Base-by-base conservation (phyloP, 305 asterid genomes). In the Fraxinus sp. region DNA sequence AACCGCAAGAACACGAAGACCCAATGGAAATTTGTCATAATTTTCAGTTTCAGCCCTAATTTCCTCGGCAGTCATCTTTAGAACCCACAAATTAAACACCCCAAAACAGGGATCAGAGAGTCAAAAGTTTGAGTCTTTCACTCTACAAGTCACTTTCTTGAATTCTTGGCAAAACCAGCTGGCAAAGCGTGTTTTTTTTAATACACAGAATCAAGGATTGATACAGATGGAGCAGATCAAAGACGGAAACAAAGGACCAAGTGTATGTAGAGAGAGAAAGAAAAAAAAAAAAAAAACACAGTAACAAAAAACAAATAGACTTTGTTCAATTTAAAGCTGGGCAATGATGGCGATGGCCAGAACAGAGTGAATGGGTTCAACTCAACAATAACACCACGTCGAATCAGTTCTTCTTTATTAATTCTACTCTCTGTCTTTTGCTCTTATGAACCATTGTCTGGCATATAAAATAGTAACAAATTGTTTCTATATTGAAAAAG, bases 1-100 rank as follows among this genome's bases (percentile, higher is more conserved):
- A 77, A 92, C 95, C 44, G 95, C 94, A 79, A 92, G 97, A 86
- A 92, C 95, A 52, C 88, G 93, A 83, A 92, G 75, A 16, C 97
- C 97, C 62, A 86, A 86, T 7, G 93, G 93, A 16, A 92, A 92
- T 74, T 84, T 83, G 74, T 88, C 93, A 36, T 14, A 76, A 70
- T 76, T 81, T 1, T 88, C 91, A 77, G 74, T 68, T 13, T 79
- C 93, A 80, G 81, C 85, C 81, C 85, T 85, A 32, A 84, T 78
- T 73, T 78, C 85, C 76, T 87, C 97, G 83, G 88, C 88, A 52
- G 90, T 91, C 91, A 92, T 91, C 76, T 83, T 84, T 80, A 18
- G 26, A 36, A 22, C 81, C 81, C 82, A 39, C 57, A 82, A 81
- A 57, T 80, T 74, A 74, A 78, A 86, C 41, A 78, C 14, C 86